Base-by-base conservation (phyloP, 805 yeast species). In the Kluyveromyces wickerhamii region DNA sequence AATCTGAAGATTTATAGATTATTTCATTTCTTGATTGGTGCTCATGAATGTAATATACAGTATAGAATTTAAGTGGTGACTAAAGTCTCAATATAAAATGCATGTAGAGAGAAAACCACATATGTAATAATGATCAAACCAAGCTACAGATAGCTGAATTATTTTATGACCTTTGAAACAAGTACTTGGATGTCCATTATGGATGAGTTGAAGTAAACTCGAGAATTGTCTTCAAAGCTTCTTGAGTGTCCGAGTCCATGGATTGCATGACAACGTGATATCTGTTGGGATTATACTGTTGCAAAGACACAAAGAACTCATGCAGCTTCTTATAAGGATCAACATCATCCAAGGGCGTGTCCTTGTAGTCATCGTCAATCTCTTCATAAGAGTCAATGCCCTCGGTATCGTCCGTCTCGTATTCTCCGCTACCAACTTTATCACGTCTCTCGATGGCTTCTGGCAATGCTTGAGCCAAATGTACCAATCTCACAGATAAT, bases 321-420 rank as follows among this genome's bases (percentile, higher is more conserved):
- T 74, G 72, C 56, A 87, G 76, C 4, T 74, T 76, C 29, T 66
- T 62, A 61, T 77, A 84, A 4, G 79, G 77, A 52, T 87, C 82
- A 29, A 86, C 58, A 27, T 69, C 65, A 55, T 88, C 96, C 38
- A 89, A 66, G 6, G 92, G 84, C 1, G 94, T 79, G 44, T 77
- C 81, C 37, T 79, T 75, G 55, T 81, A 70, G 10, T 92, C 76
- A 51, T 80, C 95, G 49, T 86, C 95, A 36, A 78, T 77, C 27
- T 61, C 66, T 23, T 62, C 66, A 35, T 54, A 60, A 36, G 79
- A 74, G 4, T 77, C 84, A 37, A 79, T 86, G 17, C 52, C 61
- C 13, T 44, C 50, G 6, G 48, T 51, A 9, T 43, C 47, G 10
- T 43, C 43, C 14, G 44, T 36, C 11, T 57, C 63, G n/a, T 49